Base-by-base conservation (phyloP, 1,139 yeast species). In the Scheffersomyces titani region DNA sequence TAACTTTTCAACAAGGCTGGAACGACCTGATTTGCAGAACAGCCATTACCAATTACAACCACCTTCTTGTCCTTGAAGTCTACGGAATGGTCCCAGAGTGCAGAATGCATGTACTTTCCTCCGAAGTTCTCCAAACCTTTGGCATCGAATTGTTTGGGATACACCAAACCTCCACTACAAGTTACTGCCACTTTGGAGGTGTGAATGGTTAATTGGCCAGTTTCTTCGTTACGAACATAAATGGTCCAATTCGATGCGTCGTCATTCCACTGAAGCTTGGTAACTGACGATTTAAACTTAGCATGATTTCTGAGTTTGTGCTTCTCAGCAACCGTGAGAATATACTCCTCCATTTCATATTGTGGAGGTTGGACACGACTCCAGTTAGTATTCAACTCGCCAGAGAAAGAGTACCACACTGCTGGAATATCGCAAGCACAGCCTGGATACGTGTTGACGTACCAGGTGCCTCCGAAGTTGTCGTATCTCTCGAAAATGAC, bases 381-480 rank as follows among this genome's bases (percentile, higher is more conserved):
- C 85, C 85, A 82, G 52, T 73, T 75, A 47, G 68, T 69, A 61
- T 76, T 79, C 61, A 81, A 68, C 55, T 73, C 81, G 53, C 71
- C 72, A 22, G 73, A 76, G 54, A 74, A 74, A 40, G 81, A 75
- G 57, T 81, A 80, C 80, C 83, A 82, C 44, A 80, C 64, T 1
- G 83, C 81, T 3, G 86, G 86, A 55, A 81, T 76, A 63, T 80
- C 84, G 24, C 81, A 75, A 47, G 85, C 86, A 64, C 84, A 81
- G 5, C 85, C 86, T 3, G 86, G 86, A 60, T 82, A 82, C 3
- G 83, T 73, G 61, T 82, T 82, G 53, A 83, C 82, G 65, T 75
- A 77, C 86, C 86, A 82, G 47, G 85, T 81, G 5, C 86, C 86
- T n/a, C 86, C 86, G 57, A 80, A 72, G 53, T 75, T 69, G 52